Conservation (phyloP, 2,329 filamentous ascomycete species). For the Exophiala oligosperma region DNA sequence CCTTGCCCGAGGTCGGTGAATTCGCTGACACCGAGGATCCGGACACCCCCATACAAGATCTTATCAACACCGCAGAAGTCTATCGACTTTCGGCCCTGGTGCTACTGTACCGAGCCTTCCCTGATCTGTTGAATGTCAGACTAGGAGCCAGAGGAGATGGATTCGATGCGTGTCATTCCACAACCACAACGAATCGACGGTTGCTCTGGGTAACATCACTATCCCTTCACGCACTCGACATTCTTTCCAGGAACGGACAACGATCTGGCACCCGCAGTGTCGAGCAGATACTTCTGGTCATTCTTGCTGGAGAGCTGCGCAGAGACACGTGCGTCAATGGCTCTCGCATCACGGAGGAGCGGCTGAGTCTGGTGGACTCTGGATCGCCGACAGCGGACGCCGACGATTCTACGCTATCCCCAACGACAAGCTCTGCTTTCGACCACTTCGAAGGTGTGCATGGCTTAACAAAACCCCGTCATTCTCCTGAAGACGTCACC, state of each 20-base stretch:
- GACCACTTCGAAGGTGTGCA: too few relatives aligned
- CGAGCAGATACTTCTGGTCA: conserved; percentile 8
- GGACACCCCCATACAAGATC: conserved; percentile 5
- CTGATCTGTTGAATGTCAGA: conserved; percentile 3
- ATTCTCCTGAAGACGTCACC: too few relatives aligned
- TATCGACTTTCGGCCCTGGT: conserved; percentile 9
- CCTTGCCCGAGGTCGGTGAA: background rate
- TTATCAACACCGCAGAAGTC: conserved; percentile 5
- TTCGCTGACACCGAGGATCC: conserved; percentile 1
- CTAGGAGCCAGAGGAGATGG: background rate
- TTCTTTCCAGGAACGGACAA: background rate
- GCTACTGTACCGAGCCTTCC: conserved; percentile 7
- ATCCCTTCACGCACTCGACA: conserved; percentile 1
- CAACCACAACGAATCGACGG: background rate
- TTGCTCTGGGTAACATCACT: conserved; percentile 1
- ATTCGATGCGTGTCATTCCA: too few relatives aligned
- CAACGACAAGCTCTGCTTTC: too few relatives aligned
- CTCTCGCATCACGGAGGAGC: too few relatives aligned
- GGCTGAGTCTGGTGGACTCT: too few relatives aligned
- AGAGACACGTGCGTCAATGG: too few relatives aligned
- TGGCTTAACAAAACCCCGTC: too few relatives aligned
- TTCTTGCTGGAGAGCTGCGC: conserved; percentile 6
- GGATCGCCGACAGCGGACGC: too few relatives aligned
- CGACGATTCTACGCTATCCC: too few relatives aligned
- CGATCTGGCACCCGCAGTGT: conserved; percentile 7